phyloP scores from a whole-genome alignment of 2,329 filamentous ascomycete species.

The Ceratocystis colombiana region DNA sequence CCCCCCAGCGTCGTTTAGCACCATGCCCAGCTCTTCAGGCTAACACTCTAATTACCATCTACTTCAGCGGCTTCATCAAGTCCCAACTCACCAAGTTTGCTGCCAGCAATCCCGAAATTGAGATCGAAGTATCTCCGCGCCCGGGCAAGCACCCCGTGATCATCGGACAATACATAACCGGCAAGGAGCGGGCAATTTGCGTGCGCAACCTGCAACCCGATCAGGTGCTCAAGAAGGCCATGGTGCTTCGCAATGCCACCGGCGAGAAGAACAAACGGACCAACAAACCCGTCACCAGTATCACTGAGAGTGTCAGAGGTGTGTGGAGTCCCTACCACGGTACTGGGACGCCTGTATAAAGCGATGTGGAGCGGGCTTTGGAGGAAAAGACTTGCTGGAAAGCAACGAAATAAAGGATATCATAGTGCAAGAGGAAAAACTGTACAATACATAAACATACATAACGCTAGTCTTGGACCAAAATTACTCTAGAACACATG shows the following conservation, averaged over 20 bases:
- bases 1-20: neutral
- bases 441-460: slow-evolving; percentile 20
- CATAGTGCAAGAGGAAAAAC: neutral
- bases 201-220: slow-evolving; percentile 74
- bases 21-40: slow-evolving; percentile 12
- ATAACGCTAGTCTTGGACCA: slow-evolving; percentile 25
- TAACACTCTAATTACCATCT: slow-evolving; percentile 28
- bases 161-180: slow-evolving; percentile 86
- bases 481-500: too few relatives aligned
- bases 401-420: neutral
- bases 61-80: slow-evolving; percentile 67
- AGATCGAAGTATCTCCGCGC: slow-evolving; percentile 82
- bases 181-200: slow-evolving; percentile 72
- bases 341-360: slow-evolving; percentile 44
- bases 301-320: slow-evolving; percentile 56
- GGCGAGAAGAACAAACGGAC: slow-evolving; percentile 60
- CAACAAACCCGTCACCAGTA: slow-evolving; percentile 54
- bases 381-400: neutral
- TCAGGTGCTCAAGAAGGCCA: slow-evolving; percentile 70
- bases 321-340: slow-evolving; percentile 63
- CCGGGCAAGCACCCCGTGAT: slow-evolving; percentile 85
- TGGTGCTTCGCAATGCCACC: slow-evolving; percentile 61
- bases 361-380: neutral
- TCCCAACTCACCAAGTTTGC: slow-evolving; percentile 68
- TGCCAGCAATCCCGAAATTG: slow-evolving; percentile 70